These are phyloP conservation scores for Circinella umbellata DNA, from an alignment of 371 early-diverging fungal genomes.

Conservation along the genomic window DNA sequence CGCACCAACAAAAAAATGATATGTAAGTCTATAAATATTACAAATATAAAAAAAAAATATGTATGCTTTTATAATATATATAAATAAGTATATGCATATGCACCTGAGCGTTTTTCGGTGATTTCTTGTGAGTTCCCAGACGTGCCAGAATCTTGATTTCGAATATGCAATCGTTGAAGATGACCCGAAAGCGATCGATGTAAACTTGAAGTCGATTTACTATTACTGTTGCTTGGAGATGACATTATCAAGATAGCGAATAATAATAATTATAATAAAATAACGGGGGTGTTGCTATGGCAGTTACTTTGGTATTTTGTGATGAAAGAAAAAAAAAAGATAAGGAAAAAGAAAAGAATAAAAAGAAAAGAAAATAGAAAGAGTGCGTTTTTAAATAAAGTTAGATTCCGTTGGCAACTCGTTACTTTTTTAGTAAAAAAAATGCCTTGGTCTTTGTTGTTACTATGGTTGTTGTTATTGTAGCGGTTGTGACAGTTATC, in stretches of 20 bases:
- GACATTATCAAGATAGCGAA: slow-evolving; percentile 26
- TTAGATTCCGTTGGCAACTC: too few relatives aligned
- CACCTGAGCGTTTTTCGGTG: slow-evolving; percentile 22
- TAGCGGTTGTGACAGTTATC: too few relatives aligned
- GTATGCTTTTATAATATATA: not conserved
- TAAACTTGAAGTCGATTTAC: slow-evolving; percentile 36
- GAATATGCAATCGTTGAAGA: slow-evolving; percentile 47
- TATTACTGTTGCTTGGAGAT: slow-evolving; percentile 31
- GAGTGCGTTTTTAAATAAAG: too few relatives aligned
- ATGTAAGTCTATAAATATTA: too few relatives aligned
- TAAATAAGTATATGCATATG: not conserved
- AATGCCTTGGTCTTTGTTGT: too few relatives aligned
- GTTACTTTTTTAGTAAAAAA: too few relatives aligned
- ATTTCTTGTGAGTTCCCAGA: slow-evolving; percentile 12
- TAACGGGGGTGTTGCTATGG: not conserved
- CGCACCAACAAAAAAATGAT: too few relatives aligned
- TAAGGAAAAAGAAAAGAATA: too few relatives aligned
- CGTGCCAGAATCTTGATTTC: slow-evolving; percentile 28
- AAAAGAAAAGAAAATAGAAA: too few relatives aligned
- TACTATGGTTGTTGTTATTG: too few relatives aligned
- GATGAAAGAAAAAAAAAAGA: too few relatives aligned
- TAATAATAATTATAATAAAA: not conserved
- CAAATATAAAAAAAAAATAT: slow-evolving; percentile 5
- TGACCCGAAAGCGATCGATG: slow-evolving; percentile 51
- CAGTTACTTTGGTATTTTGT: too few relatives aligned